Evolutionary conservation across 768 basidiomycete species (phyloP).

Genomic region (Dentipellis sp.): DNA sequence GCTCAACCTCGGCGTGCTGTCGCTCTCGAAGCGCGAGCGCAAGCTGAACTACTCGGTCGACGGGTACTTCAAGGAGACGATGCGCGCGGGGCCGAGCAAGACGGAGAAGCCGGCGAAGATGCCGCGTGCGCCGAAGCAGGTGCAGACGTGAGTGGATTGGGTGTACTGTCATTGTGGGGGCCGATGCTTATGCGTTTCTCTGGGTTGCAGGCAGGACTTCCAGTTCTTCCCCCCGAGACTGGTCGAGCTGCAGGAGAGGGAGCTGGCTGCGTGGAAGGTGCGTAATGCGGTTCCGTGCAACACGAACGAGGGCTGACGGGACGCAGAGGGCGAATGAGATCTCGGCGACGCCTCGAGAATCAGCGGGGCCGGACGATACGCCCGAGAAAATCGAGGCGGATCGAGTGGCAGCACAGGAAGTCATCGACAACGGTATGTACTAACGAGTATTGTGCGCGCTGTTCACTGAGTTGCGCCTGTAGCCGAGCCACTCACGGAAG

Average conservation of each 20-base stretch:
- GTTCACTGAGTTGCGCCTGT: background rate
- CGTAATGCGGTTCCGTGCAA: background rate
- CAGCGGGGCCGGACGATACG: constrained; percentile 63
- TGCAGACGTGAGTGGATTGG: constrained; percentile 56
- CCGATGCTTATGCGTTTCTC: background rate
- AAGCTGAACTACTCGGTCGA: constrained; percentile 94
- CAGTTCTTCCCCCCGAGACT: constrained; percentile 90
- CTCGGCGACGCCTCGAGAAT: constrained; percentile 51
- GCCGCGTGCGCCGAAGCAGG: constrained; percentile 82
- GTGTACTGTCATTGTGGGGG: background rate
- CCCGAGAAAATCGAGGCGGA: constrained; percentile 83
- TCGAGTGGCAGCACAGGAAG: constrained; percentile 66
- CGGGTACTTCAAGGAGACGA: constrained; percentile 88
- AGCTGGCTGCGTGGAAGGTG: constrained; percentile 75
- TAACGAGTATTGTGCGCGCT: background rate
- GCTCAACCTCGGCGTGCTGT: constrained; percentile 69
- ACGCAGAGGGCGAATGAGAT: constrained; percentile 59
- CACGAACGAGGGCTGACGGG: background rate
- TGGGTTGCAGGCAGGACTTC: constrained; percentile 69
- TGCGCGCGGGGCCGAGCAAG: constrained; percentile 74
- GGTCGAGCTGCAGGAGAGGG: constrained; percentile 76
- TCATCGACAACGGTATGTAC: constrained; percentile 72
- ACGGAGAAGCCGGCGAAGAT: constrained; percentile 75
- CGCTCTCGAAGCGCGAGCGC: constrained; percentile 88
- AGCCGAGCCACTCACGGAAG: constrained; percentile 90